Conservation (phyloP, 176 grass and related monocot species). For the barley (Hordeum vulgare) region DNA sequence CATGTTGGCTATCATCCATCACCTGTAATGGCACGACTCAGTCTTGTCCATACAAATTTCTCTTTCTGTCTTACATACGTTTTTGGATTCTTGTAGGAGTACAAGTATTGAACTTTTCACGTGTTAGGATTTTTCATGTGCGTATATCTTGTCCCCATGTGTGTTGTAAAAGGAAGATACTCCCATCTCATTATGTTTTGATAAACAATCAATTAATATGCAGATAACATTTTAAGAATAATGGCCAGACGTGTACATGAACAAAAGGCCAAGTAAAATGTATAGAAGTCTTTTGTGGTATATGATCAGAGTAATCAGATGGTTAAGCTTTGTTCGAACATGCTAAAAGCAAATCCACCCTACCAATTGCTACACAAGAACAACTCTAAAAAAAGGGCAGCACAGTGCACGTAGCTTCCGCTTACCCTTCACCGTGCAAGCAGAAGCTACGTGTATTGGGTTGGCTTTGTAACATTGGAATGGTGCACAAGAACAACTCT, state of each 20-base stretch:
- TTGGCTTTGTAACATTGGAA: too few species aligned
- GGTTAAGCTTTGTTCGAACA: background rate
- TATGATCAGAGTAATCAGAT: background rate
- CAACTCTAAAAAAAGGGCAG: too few species aligned
- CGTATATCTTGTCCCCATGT: too few species aligned
- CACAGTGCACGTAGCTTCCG: too few species aligned
- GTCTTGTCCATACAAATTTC: background rate
- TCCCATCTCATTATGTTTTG: too few species aligned
- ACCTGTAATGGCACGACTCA: background rate
- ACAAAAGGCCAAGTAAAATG: background rate
- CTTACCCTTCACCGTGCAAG: too few species aligned
- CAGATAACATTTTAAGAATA: background rate
- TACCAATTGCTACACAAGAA: background rate
- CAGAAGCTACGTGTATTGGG: too few species aligned
- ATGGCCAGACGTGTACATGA: background rate
- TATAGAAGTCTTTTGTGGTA: background rate
- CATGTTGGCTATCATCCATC: too few species aligned
- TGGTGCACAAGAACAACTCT: too few species aligned
- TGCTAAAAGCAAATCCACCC: background rate
- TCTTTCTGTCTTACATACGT: background rate
- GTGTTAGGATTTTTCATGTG: too few species aligned
- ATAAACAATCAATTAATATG: background rate
- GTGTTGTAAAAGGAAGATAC: too few species aligned
- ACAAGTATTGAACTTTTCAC: background rate
- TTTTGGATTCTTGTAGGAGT: background rate